Percentiles rank a stretch among this genome's conserved stretches.
These are phyloP conservation scores for Blastobotrys aristatus DNA, from an alignment of 1,139 yeast genomes.

Conservation along the genomic window DNA sequence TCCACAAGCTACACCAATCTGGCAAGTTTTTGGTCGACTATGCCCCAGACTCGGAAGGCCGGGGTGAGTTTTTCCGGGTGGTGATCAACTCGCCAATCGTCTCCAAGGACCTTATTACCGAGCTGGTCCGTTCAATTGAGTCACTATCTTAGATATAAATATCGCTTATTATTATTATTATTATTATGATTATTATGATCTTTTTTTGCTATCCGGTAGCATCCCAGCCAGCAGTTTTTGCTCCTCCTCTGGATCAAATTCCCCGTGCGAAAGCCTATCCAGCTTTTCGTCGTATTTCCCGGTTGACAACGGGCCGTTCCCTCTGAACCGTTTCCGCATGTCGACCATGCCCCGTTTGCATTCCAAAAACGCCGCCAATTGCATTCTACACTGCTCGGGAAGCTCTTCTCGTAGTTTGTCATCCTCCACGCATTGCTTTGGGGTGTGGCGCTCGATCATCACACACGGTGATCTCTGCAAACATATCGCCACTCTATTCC, in stretches of 20 bases:
- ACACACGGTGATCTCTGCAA: conserved; percentile 96
- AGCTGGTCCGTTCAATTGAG: conserved; percentile 36
- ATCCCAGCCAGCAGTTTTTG: conserved; percentile 24
- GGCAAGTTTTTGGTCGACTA: conserved; percentile 74
- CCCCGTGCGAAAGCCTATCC: conserved; percentile 70
- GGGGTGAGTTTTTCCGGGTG: conserved; percentile 80
- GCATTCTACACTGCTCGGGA: conserved; percentile 86
- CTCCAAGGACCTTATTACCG: conserved; percentile 40
- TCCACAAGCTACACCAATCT: conserved; percentile 52
- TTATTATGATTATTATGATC: not conserved
- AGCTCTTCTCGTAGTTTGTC: conserved; percentile 70
- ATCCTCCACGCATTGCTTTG: conserved; percentile 78
- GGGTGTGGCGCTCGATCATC: conserved; percentile 80
- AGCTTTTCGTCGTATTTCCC: conserved; percentile 89
- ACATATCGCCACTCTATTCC: conserved; percentile 90
- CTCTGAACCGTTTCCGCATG: conserved; percentile 84
- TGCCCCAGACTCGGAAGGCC: conserved; percentile 58
- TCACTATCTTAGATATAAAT: not conserved
- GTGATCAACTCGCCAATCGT: conserved; percentile 73
- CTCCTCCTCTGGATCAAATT: conserved; percentile 78
- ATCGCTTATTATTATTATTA: conserved; percentile 12
- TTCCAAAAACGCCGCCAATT: conserved; percentile 78
- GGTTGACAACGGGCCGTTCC: conserved; percentile 88
- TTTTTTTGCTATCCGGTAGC: not conserved
- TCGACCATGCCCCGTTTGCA: conserved; percentile 57